Conservation (phyloP, 768 basidiomycete genomes). For the Termitomyces sp. region DNA sequence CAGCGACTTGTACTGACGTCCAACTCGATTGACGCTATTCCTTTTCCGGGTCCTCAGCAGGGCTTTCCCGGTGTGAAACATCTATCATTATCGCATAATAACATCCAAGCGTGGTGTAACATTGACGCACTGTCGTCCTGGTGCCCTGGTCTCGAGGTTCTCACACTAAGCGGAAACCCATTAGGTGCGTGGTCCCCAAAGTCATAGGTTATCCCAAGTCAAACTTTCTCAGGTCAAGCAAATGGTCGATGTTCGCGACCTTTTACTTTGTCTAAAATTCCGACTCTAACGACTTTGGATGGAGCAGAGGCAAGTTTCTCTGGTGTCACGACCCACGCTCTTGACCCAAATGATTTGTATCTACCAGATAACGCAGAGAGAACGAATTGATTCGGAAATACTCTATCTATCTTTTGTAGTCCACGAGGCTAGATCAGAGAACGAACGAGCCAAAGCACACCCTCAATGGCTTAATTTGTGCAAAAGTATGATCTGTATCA, state of each 20-base stretch:
- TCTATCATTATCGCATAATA: slow-evolving; percentile 61
- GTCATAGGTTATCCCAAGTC: slow-evolving; percentile 5
- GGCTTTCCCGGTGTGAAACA: slow-evolving; percentile 38
- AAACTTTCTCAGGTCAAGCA: slow-evolving; percentile 26
- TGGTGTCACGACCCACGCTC: slow-evolving; percentile 1
- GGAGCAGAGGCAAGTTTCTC: slow-evolving; percentile 48
- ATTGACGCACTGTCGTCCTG: slow-evolving; percentile 62
- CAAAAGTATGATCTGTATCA: slow-evolving; percentile 37
- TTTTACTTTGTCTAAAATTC: slow-evolving; percentile 60
- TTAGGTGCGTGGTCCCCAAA: slow-evolving; percentile 39
- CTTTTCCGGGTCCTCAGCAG: slow-evolving; percentile 25
- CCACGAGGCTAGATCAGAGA: slow-evolving; percentile 36
- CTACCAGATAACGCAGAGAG: slow-evolving; percentile 56
- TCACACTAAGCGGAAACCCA: slow-evolving; percentile 61
- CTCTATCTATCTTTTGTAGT: slow-evolving; percentile 72
- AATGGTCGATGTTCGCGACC: slow-evolving; percentile 42
- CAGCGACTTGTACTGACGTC: slow-evolving; percentile 60
- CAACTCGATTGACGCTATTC: slow-evolving; percentile 52
- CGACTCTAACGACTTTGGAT: slow-evolving; percentile 58
- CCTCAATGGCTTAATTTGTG: slow-evolving; percentile 65
- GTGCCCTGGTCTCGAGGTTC: slow-evolving; percentile 60
- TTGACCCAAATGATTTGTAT: slow-evolving; percentile 1
- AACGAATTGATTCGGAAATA: slow-evolving; percentile 76
- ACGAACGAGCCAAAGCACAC: slow-evolving; percentile 40
- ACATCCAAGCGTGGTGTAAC: slow-evolving; percentile 49